Evolutionary conservation across 495 filamentous ascomycete genomes (phyloP).

Genomic region (Podospora appendiculata): DNA sequence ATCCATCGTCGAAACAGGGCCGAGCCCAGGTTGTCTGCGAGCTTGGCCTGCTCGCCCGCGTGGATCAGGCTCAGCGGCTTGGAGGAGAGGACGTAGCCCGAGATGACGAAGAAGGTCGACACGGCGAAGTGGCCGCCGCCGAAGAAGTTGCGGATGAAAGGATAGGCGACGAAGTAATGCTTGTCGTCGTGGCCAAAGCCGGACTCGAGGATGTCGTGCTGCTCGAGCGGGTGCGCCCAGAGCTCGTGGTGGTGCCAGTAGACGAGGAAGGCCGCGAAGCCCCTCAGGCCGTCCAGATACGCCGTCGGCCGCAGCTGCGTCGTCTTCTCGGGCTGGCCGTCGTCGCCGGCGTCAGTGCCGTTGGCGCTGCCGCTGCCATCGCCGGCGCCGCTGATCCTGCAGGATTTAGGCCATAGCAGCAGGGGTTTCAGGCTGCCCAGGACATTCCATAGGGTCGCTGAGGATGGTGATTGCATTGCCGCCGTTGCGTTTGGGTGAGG

Average conservation of each 20-base stretch:
- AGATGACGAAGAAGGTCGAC: conserved; percentile 43
- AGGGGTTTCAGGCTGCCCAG: background rate
- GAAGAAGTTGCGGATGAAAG: conserved; percentile 30
- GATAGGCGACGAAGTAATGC: conserved; percentile 34
- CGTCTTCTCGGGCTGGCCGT: conserved; percentile 11
- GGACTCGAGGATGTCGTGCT: conserved; percentile 21
- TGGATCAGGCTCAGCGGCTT: conserved; percentile 45
- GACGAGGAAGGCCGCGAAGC: conserved; percentile 40
- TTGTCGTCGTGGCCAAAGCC: conserved; percentile 24
- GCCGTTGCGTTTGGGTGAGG: background rate
- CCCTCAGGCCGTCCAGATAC: conserved; percentile 41
- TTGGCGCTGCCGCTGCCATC: too few relatives aligned
- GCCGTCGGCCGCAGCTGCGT: conserved; percentile 24
- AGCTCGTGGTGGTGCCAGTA: conserved; percentile 41
- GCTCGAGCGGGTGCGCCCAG: conserved; percentile 23
- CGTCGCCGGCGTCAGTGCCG: background rate
- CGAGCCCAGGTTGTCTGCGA: conserved; percentile 23
- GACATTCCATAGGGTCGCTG: background rate
- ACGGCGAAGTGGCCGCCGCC: conserved; percentile 46
- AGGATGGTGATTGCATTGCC: background rate
- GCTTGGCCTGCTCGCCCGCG: conserved; percentile 31
- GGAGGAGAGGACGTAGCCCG: conserved; percentile 42
- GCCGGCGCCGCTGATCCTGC: too few relatives aligned
- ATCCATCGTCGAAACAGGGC: conserved; percentile 29
- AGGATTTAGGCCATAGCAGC: conserved; percentile 3